phyloP scores from a whole-genome alignment of 345 rosid genomes.

The Combretum micranthum region DNA sequence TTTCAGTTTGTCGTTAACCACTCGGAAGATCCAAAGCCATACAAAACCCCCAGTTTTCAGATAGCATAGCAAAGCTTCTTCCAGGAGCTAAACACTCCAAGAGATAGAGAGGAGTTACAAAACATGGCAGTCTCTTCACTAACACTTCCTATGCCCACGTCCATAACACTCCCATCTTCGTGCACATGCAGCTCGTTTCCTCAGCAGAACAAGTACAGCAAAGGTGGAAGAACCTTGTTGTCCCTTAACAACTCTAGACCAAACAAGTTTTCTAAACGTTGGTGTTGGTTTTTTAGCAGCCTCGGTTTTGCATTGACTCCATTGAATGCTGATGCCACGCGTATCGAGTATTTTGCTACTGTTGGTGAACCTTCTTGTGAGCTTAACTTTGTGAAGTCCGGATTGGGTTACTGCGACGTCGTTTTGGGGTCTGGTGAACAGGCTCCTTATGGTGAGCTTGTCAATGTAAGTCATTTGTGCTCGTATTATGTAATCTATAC shows the following conservation, averaged over 20 bases:
- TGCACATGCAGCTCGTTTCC: conserved; percentile 5
- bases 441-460: conserved; percentile 73
- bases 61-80: not conserved
- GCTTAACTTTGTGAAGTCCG: conserved; percentile 55
- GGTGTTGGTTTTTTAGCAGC: conserved; percentile 74
- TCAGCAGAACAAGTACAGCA: not conserved
- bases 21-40: not conserved
- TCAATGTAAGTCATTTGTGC: conserved; percentile 43
- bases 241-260: conserved; percentile 11
- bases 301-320: conserved; percentile 57
- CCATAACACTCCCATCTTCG: conserved; percentile 3
- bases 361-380: conserved; percentile 77
- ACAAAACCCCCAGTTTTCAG: not conserved
- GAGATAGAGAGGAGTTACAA: no score
- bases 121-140: conserved; percentile 20
- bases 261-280: conserved; percentile 29
- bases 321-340: conserved; percentile 70
- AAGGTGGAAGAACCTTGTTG: no score
- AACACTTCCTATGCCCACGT: conserved; percentile 9
- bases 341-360: conserved; percentile 84
- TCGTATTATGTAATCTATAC: not conserved
- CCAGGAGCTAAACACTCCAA: not conserved
- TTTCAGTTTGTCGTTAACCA: no score
- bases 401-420: conserved; percentile 86
- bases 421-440: conserved; percentile 50